Percentiles rank a stretch among this genome's conserved stretches.
Conservation (phyloP, 1,284 basidiomycete genomes). For the Ganoderma sp. region DNA sequence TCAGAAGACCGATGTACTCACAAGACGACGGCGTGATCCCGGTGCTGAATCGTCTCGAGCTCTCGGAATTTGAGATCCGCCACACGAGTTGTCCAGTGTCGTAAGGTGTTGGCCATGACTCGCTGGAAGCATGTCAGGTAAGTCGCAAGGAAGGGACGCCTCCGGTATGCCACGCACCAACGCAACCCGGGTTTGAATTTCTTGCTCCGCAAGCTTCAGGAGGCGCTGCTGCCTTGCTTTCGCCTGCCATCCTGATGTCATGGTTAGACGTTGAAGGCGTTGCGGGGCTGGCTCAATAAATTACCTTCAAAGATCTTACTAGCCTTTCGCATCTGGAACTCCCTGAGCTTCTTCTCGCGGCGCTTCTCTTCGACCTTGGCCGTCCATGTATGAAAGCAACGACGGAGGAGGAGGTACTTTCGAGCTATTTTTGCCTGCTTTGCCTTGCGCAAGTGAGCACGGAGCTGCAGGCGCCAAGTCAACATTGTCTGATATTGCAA, state of each 20-base stretch:
- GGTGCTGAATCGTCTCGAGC: conserved; percentile 61
- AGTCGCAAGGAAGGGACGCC: neutral
- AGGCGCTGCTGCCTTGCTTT: conserved; percentile 44
- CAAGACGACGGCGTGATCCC: conserved; percentile 53
- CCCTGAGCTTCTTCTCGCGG: conserved; percentile 53
- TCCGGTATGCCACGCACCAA: conserved; percentile 44
- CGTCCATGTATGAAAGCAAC: conserved; percentile 60
- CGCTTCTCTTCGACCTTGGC: conserved; percentile 54
- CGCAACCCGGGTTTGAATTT: conserved; percentile 46
- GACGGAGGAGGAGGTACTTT: conserved; percentile 58
- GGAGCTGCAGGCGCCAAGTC: conserved; percentile 64
- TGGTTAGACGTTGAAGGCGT: conserved; percentile 12
- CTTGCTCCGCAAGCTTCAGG: conserved; percentile 47
- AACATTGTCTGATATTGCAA: conserved; percentile 55
- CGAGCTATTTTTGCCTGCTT: conserved; percentile 66
- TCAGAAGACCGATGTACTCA: conserved; percentile 40
- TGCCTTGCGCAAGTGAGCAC: conserved; percentile 54
- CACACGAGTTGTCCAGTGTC: conserved; percentile 71
- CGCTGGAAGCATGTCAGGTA: conserved; percentile 50
- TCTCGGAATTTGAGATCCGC: conserved; percentile 76
- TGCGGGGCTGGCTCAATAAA: conserved; percentile 19
- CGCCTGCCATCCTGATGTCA: conserved; percentile 54
- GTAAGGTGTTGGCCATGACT: conserved; percentile 52
- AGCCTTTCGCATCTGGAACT: conserved; percentile 48
- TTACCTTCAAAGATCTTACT: conserved; percentile 55